These are phyloP conservation scores for Blumeria graminis DNA, from an alignment of 2,329 filamentous ascomycete genomes.

Conservation along the genomic window DNA sequence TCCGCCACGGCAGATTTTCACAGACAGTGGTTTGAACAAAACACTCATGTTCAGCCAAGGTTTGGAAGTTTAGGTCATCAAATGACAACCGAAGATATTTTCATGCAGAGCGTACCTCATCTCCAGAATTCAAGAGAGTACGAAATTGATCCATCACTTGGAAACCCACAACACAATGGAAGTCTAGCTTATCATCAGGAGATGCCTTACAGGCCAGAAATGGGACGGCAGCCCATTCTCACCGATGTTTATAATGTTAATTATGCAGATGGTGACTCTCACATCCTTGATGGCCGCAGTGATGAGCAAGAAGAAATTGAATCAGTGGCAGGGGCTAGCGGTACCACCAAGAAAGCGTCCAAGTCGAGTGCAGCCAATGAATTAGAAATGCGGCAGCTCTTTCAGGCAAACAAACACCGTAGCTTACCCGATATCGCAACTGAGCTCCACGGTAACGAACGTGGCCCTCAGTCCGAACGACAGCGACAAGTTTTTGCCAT, in stretches of 20 bases:
- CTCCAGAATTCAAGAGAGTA: conserved; percentile 27
- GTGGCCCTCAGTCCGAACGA: conserved; percentile 59
- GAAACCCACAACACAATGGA: conserved; percentile 20
- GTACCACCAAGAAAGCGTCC: conserved; percentile 29
- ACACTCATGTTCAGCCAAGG: conserved; percentile 11
- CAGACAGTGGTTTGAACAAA: conserved; percentile 15
- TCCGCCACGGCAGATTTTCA: conserved; percentile 10
- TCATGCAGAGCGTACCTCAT: conserved; percentile 31
- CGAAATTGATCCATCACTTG: conserved; percentile 25
- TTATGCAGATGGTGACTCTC: conserved; percentile 32
- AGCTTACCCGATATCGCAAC: conserved; percentile 46
- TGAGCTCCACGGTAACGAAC: conserved; percentile 56
- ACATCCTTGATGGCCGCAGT: conserved; percentile 29
- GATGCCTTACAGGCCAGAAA: conserved; percentile 15
- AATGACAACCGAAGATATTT: conserved; percentile 33
- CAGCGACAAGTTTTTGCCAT: conserved; percentile 73
- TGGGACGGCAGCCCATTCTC: conserved; percentile 26
- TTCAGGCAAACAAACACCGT: conserved; percentile 42
- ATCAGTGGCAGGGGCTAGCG: conserved; percentile 21
- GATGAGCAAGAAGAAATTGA: conserved; percentile 34
- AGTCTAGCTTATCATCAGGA: conserved; percentile 22
- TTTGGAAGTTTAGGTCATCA: conserved; percentile 12
- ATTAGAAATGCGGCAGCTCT: conserved; percentile 54
- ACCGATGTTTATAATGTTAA: conserved; percentile 28
- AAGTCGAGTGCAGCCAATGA: conserved; percentile 59